Base-by-base conservation (phyloP, 139 green algal genomes). In the Chlorella sorokiniana region DNA sequence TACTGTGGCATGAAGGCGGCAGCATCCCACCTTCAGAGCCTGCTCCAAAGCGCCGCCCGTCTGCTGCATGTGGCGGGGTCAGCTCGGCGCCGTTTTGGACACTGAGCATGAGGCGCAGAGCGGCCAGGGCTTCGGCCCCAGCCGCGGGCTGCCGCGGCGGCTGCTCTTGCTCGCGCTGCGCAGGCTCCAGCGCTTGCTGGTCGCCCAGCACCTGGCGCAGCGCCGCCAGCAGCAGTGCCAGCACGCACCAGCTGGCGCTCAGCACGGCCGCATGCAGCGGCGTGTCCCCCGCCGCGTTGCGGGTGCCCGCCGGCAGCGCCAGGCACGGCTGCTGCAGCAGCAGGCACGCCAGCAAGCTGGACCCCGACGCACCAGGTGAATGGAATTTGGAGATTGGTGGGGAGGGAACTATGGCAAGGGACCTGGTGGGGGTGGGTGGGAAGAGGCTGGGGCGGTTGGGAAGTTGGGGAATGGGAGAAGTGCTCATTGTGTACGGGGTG, bases 271-370 rank as follows among this genome's bases (percentile, higher is more conserved):
- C 31, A 31, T 86, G 81, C 29, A 74, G n/a, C 2, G 81, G 71
- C 0, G 81, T 86, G 11, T 31, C 3, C 35, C 81, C 75, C 23
- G 52, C 42, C 16, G 41, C 75, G n/a, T 76, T 69, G 5, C 75
- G 69, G 38, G 20, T 29, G 59, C 41, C 56, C 0, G 44, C 54
- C 38, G 67, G 69, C 51, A 71, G 71, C 71, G 54, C 44, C 40
- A 80, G 41, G 22, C 54, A 38, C 4, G 81, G 81, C 37, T 74
- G 16, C 2, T 4, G n/a, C 10, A 45, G 25, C 51, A 86, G 70
- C 38, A 86, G 54, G 31, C 11, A 23, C 22, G 38, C 23, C 31
- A 86, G 69, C 67, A 86, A n/a, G n/a, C n/a, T n/a, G n/a, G n/a
- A n/a, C n/a, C n/a, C n/a, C n/a, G n/a, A n/a, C n/a, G n/a, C n/a